Percentiles rank a stretch among this genome's conserved stretches.
phyloP scores from a whole-genome alignment of 192 early-diverging fungal species.

The Pecoramyces ruminantium region DNA sequence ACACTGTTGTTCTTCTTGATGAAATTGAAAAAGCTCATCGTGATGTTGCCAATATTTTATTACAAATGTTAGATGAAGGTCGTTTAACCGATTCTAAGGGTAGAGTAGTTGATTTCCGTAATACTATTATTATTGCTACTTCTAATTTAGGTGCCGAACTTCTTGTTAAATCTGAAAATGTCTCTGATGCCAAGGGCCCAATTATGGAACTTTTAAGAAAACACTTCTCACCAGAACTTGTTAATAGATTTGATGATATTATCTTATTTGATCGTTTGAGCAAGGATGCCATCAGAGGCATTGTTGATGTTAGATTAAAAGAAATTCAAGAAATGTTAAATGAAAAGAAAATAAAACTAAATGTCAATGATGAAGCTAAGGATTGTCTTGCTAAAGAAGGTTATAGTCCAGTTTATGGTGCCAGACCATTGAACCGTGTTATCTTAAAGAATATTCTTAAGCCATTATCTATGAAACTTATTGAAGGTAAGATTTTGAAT shows the following conservation, averaged over 20 bases:
- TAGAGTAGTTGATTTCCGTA: constrained; percentile 56
- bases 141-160: constrained; percentile 60
- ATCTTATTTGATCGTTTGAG: constrained; percentile 24
- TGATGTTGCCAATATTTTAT: constrained; percentile 81
- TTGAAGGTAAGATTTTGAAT: background rate
- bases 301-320: constrained; percentile 54
- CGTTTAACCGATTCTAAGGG: constrained; percentile 62
- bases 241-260: constrained; percentile 64
- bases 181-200: background rate
- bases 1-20: constrained; percentile 58
- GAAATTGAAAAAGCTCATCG: constrained; percentile 71
- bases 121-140: constrained; percentile 70
- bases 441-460: background rate
- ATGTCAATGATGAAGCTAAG: background rate
- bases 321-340: constrained; percentile 28
- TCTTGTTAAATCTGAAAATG: constrained; percentile 32
- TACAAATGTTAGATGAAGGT: constrained; percentile 81
- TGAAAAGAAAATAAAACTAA: background rate
- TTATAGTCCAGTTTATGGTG: background rate
- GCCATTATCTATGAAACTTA: background rate
- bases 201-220: constrained; percentile 51
- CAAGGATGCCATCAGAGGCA: constrained; percentile 44
- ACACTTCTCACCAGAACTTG: constrained; percentile 63
- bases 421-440: background rate
- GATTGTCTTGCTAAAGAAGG: background rate